Conservation (phyloP, 345 rosid species). For the Boechera retrofracta region DNA sequence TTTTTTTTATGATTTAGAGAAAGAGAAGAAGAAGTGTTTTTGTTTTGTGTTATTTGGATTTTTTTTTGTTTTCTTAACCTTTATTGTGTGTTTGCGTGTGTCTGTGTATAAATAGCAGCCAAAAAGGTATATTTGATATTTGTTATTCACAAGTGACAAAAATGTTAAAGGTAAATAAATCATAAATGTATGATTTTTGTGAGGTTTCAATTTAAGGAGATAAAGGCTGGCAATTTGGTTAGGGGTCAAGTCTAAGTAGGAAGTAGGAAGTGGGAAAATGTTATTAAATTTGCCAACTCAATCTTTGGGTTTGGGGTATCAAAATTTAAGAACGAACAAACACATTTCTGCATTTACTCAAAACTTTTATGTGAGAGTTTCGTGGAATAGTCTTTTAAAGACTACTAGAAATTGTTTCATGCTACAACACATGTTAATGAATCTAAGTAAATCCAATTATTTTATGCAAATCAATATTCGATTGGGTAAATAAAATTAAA, state of each 20-base stretch:
- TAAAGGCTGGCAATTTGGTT: not conserved
- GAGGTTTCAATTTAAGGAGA: not conserved
- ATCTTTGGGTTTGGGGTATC: not conserved
- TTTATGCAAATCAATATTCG: too few relatives aligned
- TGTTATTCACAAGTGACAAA: not conserved
- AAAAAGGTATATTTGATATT: not conserved
- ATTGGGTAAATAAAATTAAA: too few relatives aligned
- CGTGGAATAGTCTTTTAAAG: not conserved
- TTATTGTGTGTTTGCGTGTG: not conserved
- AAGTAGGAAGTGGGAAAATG: not conserved
- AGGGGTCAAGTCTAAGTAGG: not conserved
- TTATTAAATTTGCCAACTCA: conserved; percentile 18
- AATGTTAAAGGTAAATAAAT: not conserved
- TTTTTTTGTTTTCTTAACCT: not conserved
- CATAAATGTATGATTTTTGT: not conserved
- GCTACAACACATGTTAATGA: too few relatives aligned
- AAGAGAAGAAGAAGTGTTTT: not conserved
- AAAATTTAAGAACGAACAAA: not conserved
- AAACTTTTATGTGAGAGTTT: not conserved
- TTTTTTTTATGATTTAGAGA: not conserved
- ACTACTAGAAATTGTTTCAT: too few relatives aligned
- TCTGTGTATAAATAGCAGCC: conserved; percentile 6
- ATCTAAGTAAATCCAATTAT: too few relatives aligned
- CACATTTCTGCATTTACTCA: not conserved
- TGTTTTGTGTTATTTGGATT: not conserved